These are phyloP conservation scores for Kregervanrija pseudodelftensis DNA, from an alignment of 805 yeast species.

Conservation along the genomic window DNA sequence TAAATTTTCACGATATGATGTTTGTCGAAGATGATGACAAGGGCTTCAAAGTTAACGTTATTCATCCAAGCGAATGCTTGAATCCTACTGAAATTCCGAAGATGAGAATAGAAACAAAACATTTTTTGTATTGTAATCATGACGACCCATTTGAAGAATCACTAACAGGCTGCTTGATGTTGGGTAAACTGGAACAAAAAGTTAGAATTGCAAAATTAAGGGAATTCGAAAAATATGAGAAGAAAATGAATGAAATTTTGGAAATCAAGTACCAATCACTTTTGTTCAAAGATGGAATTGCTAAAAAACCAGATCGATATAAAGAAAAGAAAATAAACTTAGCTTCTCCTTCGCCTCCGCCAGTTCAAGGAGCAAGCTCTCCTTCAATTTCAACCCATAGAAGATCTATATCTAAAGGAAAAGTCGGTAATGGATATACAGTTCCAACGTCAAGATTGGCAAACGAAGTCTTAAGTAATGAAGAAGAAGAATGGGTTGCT, in stretches of 20 bases:
- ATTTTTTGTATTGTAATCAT: slow-evolving; percentile 60
- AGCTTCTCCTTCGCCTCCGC: not conserved
- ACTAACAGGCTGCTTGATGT: slow-evolving; percentile 53
- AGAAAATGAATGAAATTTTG: slow-evolving; percentile 14
- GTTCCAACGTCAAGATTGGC: slow-evolving; percentile 12
- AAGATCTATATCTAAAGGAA: not conserved
- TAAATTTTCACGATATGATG: slow-evolving; percentile 21
- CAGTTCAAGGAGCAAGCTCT: slow-evolving; percentile 2
- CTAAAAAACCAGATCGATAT: slow-evolving; percentile 5
- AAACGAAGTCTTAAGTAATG: slow-evolving; percentile 13
- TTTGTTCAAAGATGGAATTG: slow-evolving; percentile 12
- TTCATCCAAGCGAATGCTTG: slow-evolving; percentile 28
- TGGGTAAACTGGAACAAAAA: slow-evolving; percentile 62
- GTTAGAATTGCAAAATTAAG: slow-evolving; percentile 43
- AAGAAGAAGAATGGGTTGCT: slow-evolving; percentile 17
- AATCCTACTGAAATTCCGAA: slow-evolving; percentile 45
- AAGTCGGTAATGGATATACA: not conserved
- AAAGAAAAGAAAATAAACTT: not conserved
- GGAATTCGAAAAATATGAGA: slow-evolving; percentile 18
- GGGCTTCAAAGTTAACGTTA: slow-evolving; percentile 27
- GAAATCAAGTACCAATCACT: slow-evolving; percentile 27
- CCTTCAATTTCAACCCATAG: slow-evolving; percentile 1
- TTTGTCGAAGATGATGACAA: slow-evolving; percentile 12
- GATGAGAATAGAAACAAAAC: slow-evolving; percentile 46
- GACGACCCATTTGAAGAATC: slow-evolving; percentile 88